Evolutionary conservation across 2,329 filamentous ascomycete species (phyloP), one percentile per base, ranked within the genome.

Genomic region (Neocatenulostroma microsporum): DNA sequence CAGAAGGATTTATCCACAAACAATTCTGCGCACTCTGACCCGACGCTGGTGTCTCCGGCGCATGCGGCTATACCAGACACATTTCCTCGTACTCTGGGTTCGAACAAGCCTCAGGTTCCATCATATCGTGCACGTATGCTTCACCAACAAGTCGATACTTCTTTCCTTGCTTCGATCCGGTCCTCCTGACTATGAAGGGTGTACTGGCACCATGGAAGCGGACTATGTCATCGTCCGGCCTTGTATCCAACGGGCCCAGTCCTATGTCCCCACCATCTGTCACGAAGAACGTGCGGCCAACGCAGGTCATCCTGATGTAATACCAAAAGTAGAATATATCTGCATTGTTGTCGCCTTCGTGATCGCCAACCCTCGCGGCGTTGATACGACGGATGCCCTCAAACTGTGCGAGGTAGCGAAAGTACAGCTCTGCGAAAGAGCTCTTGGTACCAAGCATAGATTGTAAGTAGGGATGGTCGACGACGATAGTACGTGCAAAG

Each of bases 231-330:
- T 36, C 33, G 5, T 17, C 33, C 9, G 25, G 23, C 2, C 24
- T 23, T n/a, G 23, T 7, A 7, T 20, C 18, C 10, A n/a, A 36
- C 12, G 27, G 21, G 10, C 28, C 28, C 21, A 38, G 14, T 5
- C 36, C 21, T 17, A 26, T n/a, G 15, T 17, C 13, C 4, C 33
- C 33, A 7, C 19, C n/a, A 14, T 19, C 13, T 13, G 30, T 25
- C 8, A 38, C 13, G 28, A 38, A 38, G 29, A 38, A 38, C 2
- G 36, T 38, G 6, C 28, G 36, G 7, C 27, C 15, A 8, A 14
- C 12, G 28, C 28, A 31, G n/a, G 17, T 15, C 10, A 11, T 13
- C 7, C 15, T 12, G 21, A 38, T 21, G 10, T 23, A 17, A 11
- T 25, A 15, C 4, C 17, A 12, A 18, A 21, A 38, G 8, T 24